phyloP scores from a whole-genome alignment of 2,329 filamentous ascomycete genomes.

The Arthrinium phaeospermum region DNA sequence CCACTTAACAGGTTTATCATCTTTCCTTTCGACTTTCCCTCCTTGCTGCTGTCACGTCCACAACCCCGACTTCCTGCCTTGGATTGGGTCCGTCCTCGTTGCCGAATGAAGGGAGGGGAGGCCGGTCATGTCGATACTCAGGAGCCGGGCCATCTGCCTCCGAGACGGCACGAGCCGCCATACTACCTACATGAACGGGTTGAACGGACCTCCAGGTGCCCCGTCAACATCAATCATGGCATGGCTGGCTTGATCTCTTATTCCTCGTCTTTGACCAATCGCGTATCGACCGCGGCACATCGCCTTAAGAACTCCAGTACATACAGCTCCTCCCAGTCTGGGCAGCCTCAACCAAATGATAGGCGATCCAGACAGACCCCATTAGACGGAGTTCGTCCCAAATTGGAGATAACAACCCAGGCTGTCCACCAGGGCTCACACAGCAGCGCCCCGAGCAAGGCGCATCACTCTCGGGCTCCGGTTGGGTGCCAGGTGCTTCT shows the following conservation, averaged over 20 bases:
- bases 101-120: neutral
- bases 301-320: neutral
- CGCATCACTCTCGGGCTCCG: neutral
- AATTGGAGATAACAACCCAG: neutral
- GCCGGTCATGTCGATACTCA: neutral
- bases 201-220: neutral
- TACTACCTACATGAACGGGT: neutral
- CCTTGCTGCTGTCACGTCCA: neutral
- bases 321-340: neutral
- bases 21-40: no score
- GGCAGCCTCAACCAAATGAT: neutral
- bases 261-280: neutral
- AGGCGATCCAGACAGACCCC: neutral
- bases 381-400: neutral
- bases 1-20: neutral
- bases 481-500: neutral
- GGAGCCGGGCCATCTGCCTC: slow-evolving; percentile 3
- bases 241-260: neutral
- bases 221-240: neutral
- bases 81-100: neutral
- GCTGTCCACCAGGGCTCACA: neutral
- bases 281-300: neutral
- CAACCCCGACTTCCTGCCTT: neutral
- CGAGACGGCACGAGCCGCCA: slow-evolving; percentile 12
- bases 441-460: neutral